Conservation (phyloP, 129 eudicot genomes). For the Smallanthus sonchifolius region DNA sequence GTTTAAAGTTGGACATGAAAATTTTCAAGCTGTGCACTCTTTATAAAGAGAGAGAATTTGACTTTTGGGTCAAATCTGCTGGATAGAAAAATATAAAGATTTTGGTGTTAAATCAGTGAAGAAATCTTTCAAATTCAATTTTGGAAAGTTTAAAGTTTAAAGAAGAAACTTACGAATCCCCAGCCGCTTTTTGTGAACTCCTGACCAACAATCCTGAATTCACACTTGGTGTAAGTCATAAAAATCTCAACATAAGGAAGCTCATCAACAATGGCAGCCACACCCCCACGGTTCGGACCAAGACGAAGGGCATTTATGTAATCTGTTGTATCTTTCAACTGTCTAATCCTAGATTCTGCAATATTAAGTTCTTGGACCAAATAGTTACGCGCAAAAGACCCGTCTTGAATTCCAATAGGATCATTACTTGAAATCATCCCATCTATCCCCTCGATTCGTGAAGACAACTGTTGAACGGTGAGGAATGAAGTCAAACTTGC, state of each 20-base stretch:
- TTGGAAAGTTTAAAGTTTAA: neutral
- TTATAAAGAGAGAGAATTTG: neutral
- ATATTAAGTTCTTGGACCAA: conserved; percentile 53
- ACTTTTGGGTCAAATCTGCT: neutral
- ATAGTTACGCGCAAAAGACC: conserved; percentile 74
- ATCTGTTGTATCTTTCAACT: conserved; percentile 45
- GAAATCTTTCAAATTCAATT: neutral
- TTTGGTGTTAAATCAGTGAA: neutral
- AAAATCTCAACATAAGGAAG: conserved; percentile 75
- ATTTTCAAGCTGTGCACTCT: neutral
- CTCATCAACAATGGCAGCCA: conserved; percentile 82
- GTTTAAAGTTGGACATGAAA: neutral
- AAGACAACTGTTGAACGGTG: conserved; percentile 66
- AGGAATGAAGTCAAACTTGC: conserved; percentile 94
- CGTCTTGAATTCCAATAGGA: conserved; percentile 84
- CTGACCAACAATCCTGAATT: conserved; percentile 63
- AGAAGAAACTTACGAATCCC: conserved; percentile 78
- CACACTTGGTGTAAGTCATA: conserved; percentile 51
- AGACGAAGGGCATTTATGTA: conserved; percentile 45
- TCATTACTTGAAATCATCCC: conserved; percentile 55
- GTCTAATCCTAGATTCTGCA: conserved; percentile 58
- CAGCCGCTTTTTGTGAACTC: conserved; percentile 89
- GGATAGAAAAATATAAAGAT: neutral
- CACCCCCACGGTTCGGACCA: conserved; percentile 75
- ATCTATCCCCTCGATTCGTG: conserved; percentile 67